These are phyloP conservation scores for Alternaria infectoria DNA, from an alignment of 2,329 filamentous ascomycete species.

Conservation along the genomic window DNA sequence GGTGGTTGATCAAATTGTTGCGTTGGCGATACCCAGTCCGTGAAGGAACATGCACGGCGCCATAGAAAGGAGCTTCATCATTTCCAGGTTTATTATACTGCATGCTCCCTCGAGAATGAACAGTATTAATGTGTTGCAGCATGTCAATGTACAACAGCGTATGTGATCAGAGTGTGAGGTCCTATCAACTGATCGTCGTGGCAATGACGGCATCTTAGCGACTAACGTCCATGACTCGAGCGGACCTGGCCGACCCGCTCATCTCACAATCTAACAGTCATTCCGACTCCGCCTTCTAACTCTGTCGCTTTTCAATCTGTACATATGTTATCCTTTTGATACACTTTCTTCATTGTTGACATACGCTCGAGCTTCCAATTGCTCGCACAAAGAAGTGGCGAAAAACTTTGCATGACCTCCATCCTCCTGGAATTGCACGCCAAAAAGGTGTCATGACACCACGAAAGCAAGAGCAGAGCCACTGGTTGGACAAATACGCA, in stretches of 20 bases:
- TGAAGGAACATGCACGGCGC: background rate
- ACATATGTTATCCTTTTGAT: background rate
- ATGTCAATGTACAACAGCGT: background rate
- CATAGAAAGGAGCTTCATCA: background rate
- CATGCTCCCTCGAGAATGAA: background rate
- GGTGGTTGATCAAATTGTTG: background rate
- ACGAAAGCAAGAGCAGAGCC: conserved; percentile 1
- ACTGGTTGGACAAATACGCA: conserved; percentile 53
- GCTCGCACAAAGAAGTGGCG: background rate
- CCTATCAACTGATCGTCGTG: background rate
- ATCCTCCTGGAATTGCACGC: background rate
- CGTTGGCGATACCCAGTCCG: conserved; percentile 8
- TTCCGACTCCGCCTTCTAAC: background rate
- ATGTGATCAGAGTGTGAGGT: background rate
- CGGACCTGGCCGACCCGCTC: background rate
- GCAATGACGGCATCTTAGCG: conserved; percentile 5
- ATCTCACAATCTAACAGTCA: background rate
- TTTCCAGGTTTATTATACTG: background rate
- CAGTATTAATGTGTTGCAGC: background rate
- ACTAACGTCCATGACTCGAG: background rate
- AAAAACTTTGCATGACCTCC: background rate
- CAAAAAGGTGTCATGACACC: background rate
- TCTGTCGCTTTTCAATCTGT: background rate
- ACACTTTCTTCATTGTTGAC: background rate
- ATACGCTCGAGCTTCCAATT: background rate